phyloP scores from a whole-genome alignment of 1,284 basidiomycete genomes.

The Spongiforma sp. region DNA sequence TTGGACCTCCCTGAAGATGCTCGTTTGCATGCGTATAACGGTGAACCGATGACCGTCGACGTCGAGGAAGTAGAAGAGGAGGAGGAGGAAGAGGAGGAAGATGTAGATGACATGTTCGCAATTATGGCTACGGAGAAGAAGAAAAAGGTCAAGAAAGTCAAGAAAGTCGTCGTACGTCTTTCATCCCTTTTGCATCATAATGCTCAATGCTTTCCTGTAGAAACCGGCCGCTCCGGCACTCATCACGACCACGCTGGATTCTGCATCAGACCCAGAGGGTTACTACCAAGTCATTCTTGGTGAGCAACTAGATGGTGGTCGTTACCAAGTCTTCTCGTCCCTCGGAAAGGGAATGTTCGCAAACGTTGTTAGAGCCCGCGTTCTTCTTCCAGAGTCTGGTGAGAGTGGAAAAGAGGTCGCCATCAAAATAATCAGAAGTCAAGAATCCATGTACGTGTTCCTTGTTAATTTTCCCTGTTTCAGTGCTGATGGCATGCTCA shows the following conservation, averaged over 20 bases:
- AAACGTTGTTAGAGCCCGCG: constrained; percentile 90
- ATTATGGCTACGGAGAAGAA: constrained; percentile 60
- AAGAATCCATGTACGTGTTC: constrained; percentile 91
- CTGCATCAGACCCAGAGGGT: constrained; percentile 88
- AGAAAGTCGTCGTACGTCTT: constrained; percentile 51
- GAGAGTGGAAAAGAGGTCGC: constrained; percentile 86
- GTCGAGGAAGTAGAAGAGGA: constrained; percentile 66
- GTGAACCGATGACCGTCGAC: constrained; percentile 43
- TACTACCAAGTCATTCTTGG: constrained; percentile 96
- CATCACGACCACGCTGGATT: constrained; percentile 72
- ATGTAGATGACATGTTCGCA: constrained; percentile 92
- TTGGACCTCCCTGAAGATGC: constrained; percentile 85
- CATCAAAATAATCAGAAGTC: constrained; percentile 96
- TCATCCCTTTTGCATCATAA: neutral
- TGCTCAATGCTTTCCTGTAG: constrained; percentile 37
- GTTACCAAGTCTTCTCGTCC: constrained; percentile 94
- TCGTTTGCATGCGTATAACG: constrained; percentile 64
- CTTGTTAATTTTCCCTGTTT: constrained; percentile 6
- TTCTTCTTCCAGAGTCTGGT: constrained; percentile 75
- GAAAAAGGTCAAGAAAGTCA: constrained; percentile 66
- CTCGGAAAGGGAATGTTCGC: constrained; percentile 99
- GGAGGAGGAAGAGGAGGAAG: constrained; percentile 75
- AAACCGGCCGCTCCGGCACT: constrained; percentile 64
- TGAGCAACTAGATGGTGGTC: constrained; percentile 90
- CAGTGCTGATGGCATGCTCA: constrained; percentile 39